phyloP scores from a whole-genome alignment of 805 yeast species.

The Trichomonascus vanleenenianus region DNA sequence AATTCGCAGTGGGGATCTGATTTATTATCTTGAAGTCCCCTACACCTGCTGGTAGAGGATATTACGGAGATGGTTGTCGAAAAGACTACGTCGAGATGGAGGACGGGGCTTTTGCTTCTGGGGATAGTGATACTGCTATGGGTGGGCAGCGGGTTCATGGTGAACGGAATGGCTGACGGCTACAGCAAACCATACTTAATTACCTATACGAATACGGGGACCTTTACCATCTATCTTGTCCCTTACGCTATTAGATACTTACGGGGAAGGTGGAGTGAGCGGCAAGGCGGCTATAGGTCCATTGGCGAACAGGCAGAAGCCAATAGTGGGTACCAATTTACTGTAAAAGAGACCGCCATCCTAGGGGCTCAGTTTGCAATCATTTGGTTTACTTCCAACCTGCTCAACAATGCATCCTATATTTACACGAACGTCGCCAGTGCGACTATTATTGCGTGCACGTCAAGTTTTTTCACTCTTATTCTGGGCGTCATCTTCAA shows the following conservation, averaged over 20 bases:
- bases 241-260: conserved; percentile 15
- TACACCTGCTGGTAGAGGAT: background rate
- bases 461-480: conserved; percentile 88
- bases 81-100: conserved; percentile 42
- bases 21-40: no score
- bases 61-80: background rate
- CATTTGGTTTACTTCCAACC: conserved; percentile 86
- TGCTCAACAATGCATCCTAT: conserved; percentile 80
- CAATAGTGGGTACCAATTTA: conserved; percentile 9
- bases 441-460: conserved; percentile 87
- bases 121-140: conserved; percentile 74
- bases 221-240: conserved; percentile 65
- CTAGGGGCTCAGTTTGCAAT: conserved; percentile 76
- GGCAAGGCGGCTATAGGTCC: no score
- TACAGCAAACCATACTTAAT: conserved; percentile 88
- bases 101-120: conserved; percentile 66
- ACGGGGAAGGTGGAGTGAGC: no score
- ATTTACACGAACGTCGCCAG: conserved; percentile 88
- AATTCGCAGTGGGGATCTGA: no score
- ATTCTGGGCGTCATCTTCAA: conserved; percentile 66
- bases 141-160: conserved; percentile 84
- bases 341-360: conserved; percentile 53
- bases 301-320: background rate
- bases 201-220: conserved; percentile 84
- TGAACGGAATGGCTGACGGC: conserved; percentile 64